Base-by-base conservation (phyloP, 1,284 basidiomycete genomes). In the Thecaphora frezii region DNA sequence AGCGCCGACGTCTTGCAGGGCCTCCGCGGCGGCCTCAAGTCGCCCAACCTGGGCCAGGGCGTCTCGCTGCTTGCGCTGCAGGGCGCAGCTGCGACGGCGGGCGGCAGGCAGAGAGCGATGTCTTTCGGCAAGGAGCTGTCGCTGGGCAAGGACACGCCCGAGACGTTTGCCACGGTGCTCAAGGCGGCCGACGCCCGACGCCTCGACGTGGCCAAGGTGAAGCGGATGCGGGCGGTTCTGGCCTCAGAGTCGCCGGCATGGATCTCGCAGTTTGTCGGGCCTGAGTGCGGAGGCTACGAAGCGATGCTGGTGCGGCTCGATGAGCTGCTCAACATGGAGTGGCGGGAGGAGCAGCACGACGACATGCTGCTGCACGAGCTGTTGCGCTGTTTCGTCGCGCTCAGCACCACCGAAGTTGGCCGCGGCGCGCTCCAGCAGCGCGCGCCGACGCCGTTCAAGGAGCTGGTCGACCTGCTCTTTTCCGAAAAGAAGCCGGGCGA, bases 401-500 rank as follows among this genome's bases (percentile, higher is more conserved):
- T 99, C 1, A 87, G 88, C 0, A 93, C 93, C 1, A 94, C 93
- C 1, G 87, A 88, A 10, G 89, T 92, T 22, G 73, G 83, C 30
- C 80, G 81, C 46, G 58, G 66, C 26, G 91, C 93, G 1, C 84
- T 98, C 2, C 87, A 90, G 13, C 87, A 85, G 59, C 86, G 86
- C 23, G 88, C 88, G 48, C 93, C 93, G 0, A 86, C 87, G 0
- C 96, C 96, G 0, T 97, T 92, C 77, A 83, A 84, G 1, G 88
- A 91, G 56, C 83, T 99, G 10, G 84, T 92, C 14, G 82, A 86
- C 3, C 84, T 98, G 3, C 83, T 98, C 3, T 97, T 91, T 80
- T 93, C 91, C 1, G 93, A 97, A 82, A 97, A 97, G 83, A 93
- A 93, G 77, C 94, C 94, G 0, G 94, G 94, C 39, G 94, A 98